These are phyloP conservation scores for Phlyctochytrium bullatum DNA, from an alignment of 192 early-diverging fungal species.

Conservation along the genomic window DNA sequence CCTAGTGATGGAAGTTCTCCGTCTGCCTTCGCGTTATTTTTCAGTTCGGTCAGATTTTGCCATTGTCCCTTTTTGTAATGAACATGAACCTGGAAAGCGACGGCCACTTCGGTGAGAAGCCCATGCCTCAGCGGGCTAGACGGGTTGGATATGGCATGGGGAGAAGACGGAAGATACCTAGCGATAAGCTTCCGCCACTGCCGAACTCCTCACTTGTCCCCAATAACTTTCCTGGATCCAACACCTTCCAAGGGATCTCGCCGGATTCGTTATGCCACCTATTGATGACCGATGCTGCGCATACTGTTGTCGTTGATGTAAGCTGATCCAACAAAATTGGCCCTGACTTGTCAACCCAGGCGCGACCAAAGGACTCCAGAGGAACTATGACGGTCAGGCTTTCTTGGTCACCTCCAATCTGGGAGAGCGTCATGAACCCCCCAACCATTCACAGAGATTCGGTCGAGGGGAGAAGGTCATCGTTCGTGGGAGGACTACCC, in stretches of 20 bases:
- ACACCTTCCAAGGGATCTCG: neutral
- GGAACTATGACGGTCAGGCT: neutral
- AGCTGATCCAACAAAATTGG: neutral
- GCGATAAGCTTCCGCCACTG: neutral
- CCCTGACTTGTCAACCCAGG: neutral
- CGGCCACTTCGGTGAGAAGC: too few species aligned
- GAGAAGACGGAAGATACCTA: neutral
- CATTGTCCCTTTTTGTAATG: too few species aligned
- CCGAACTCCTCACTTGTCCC: neutral
- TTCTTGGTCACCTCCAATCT: neutral
- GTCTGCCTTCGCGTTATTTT: too few species aligned
- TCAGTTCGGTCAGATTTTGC: too few species aligned
- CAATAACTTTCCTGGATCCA: neutral
- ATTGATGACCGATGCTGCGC: neutral
- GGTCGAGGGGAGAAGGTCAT: too few species aligned
- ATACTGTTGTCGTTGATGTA: neutral
- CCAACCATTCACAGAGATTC: too few species aligned
- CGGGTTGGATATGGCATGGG: neutral
- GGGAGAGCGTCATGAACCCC: too few species aligned
- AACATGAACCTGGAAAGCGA: too few species aligned
- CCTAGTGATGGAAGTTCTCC: too few species aligned
- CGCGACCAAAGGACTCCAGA: neutral
- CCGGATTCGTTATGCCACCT: neutral
- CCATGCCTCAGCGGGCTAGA: neutral
- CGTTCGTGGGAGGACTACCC: too few species aligned